These are phyloP conservation scores for Porcisia hertigi DNA, from an alignment of 208 protist genomes.

Conservation along the genomic window DNA sequence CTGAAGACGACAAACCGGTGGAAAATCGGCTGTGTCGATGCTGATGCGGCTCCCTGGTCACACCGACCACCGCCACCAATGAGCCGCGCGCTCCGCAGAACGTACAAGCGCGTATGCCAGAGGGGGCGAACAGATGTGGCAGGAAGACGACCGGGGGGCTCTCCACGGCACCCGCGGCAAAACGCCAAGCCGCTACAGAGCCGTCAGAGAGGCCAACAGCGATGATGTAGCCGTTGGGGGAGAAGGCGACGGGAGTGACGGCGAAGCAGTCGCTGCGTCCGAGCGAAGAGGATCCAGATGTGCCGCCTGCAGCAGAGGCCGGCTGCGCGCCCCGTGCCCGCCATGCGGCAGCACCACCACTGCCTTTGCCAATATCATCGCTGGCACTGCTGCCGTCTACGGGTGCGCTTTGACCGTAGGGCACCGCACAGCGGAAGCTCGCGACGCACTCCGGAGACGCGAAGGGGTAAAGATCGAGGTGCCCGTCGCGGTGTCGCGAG, in stretches of 20 bases:
- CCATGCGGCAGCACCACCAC: background rate
- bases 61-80: slow-evolving; percentile 58
- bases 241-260: slow-evolving; percentile 61
- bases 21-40: background rate
- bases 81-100: slow-evolving; percentile 78
- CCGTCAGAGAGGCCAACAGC: slow-evolving; percentile 72
- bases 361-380: background rate
- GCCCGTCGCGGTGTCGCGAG: slow-evolving; percentile 51
- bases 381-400: background rate
- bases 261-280: slow-evolving; percentile 17
- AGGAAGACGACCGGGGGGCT: slow-evolving; percentile 45
- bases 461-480: slow-evolving; percentile 84
- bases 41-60: slow-evolving; percentile 43
- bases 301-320: background rate
- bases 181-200: slow-evolving; percentile 70
- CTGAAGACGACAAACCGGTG: background rate
- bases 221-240: slow-evolving; percentile 72
- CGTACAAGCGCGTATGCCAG: slow-evolving; percentile 43
- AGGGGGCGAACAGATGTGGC: slow-evolving; percentile 44
- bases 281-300: background rate
- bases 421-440: slow-evolving; percentile 50
- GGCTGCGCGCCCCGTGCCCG: background rate
- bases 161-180: slow-evolving; percentile 35
- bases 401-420: slow-evolving; percentile 2
- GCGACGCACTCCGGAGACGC: slow-evolving; percentile 68